Base-by-base conservation (phyloP, 805 yeast genomes). In the Lipomyces oligophaga region DNA sequence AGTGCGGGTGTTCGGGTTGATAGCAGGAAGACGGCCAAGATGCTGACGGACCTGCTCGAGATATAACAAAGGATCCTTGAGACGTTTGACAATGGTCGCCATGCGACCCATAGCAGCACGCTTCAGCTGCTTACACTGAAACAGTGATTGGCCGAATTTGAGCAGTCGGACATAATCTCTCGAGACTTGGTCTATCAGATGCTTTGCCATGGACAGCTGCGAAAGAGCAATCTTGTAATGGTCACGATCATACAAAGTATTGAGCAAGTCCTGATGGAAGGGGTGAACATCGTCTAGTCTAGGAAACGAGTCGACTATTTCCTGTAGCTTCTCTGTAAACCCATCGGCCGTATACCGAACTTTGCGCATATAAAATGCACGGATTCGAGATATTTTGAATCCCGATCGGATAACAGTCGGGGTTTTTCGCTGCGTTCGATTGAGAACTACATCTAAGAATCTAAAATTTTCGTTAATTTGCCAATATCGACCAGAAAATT, bases 21-120 rank as follows among this genome's bases (percentile, higher is more conserved):
- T 93, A 58, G 90, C 79, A 51, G 99, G 99, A 61, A 93, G 76
- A 78, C 99, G 88, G 62, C 97, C 96, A 73, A 93, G 78, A 73
- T 93, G 99, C 74, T 93, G 99, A 74, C 99, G 83, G 48, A 93
- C 99, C 73, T 93, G 97, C 73, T 93, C 99, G 66, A 93, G 74
- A 72, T 93, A 93, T 39, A 79, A 77, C 51, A 93, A 75, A 18
- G 98, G 90, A 67, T 93, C 98, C 71, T 90, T 93, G 65, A 93
- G 77, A 60, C 94, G 87, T 76, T 93, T 93, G 63, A 82, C 82
- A 62, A 93, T 88, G 28, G 99, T 93, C 45, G 98, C 99, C 99
- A 93, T 93, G 72, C 99, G 85, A 76, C 99, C 99, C 61, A 93
- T 73, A 26, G 97, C 99, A 59, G 99, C 99, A 65, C 97, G 79